These are phyloP conservation scores for Passalora sequoiae DNA, from an alignment of 2,329 filamentous ascomycete genomes.

Conservation along the genomic window DNA sequence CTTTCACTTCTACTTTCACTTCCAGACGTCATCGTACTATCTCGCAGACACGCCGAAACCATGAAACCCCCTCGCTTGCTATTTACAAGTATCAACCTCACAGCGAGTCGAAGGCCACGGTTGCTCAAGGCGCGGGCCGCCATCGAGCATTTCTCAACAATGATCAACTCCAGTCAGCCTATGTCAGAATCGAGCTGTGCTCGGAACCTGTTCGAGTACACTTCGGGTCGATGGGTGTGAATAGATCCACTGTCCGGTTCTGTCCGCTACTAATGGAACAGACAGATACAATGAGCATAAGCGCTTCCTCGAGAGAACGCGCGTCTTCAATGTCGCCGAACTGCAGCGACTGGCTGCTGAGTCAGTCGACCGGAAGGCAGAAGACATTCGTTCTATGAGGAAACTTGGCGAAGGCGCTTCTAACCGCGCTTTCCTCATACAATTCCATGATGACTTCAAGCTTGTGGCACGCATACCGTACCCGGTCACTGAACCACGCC, in stretches of 20 bases:
- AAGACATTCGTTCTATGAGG: constrained; percentile 21
- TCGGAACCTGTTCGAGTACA: constrained; percentile 23
- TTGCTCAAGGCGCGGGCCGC: too few species aligned
- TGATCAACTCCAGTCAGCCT: too few species aligned
- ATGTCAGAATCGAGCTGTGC: too few species aligned
- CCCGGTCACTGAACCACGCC: constrained; percentile 9
- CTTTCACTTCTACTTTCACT: too few species aligned
- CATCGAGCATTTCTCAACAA: too few species aligned
- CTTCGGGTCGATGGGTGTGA: constrained; percentile 22
- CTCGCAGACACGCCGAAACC: too few species aligned
- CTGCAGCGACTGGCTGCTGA: constrained; percentile 29
- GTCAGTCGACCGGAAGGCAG: constrained; percentile 23
- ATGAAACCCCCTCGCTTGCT: too few species aligned
- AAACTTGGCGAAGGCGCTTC: constrained; percentile 24
- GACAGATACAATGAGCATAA: constrained; percentile 18
- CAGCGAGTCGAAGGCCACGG: too few species aligned
- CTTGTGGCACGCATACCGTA: constrained; percentile 26
- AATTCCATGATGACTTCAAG: constrained; percentile 17
- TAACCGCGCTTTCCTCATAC: constrained; percentile 19
- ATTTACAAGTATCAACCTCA: too few species aligned
- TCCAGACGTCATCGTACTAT: too few species aligned
- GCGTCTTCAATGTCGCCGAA: constrained; percentile 16
- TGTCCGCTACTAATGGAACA: background rate
- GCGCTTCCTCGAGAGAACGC: constrained; percentile 12
- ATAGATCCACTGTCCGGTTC: constrained; percentile 3